Evolutionary conservation across 108 stramenopile genomes (phyloP), one percentile per base, ranked within the genome.

Genomic region (Asterionellopsis glacialis): DNA sequence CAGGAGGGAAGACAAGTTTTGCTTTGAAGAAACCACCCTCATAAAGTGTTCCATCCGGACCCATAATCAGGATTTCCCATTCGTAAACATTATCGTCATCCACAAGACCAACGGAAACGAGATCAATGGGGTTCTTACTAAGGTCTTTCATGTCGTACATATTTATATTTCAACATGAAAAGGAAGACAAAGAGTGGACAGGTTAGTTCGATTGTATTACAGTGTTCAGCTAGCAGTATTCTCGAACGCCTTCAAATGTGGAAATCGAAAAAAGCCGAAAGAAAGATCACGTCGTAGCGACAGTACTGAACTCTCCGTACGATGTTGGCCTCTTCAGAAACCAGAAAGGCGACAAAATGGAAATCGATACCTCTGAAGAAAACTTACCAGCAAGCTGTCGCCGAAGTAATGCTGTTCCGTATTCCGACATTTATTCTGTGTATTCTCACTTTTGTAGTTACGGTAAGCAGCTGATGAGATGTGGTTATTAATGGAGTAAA

Each of bases 1-100:
- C 96, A 10, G 75, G 45, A 38, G 98, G 98, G 68, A 99, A 99
- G 64, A 83, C 76, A 7, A 99, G 76, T 16, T 73, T 75, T 21
- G 97, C 97, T 63, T 90, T 91, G 90, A 99, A 99, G 62, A 98
- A 95, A 40, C 98, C 98, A 23, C 95, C 98, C 66, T 97, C 96
- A 50, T 84, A 96, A 55, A 93, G 75, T 13, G 89, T 91, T 47
- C 86, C 87, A 56, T 94, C 90, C 39, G 91, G 84, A 12, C 98
- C 98, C 84, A 97, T 95, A 24, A 99, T 77, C 43, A 97, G 72
- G 43, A 98, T 83, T 74, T 97, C 96, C 98, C 98, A 99, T 24
- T 94, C 81, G 71, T 91, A 92, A 11, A 96, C 74, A 69, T 88
- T 88, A 69, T 69, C 75, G 42, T 94, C 92, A 56, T 94, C 92